Base-by-base conservation (phyloP, 106 monocot species). In the Allium cepa region DNA sequence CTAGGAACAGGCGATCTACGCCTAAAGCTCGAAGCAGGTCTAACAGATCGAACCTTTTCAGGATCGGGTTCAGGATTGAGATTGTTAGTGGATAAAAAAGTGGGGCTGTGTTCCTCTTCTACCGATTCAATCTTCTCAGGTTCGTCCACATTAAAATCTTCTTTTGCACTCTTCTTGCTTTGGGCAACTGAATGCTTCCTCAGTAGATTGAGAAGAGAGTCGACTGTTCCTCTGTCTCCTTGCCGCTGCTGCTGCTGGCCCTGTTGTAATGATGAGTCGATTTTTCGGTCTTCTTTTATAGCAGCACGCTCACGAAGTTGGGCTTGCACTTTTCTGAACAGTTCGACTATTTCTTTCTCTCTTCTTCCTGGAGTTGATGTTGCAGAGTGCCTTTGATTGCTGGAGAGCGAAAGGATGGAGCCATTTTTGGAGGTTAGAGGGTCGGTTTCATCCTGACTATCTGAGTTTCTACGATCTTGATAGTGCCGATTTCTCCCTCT, bases 341-440 rank as follows among this genome's bases (percentile, higher is more conserved):
- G 64, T 81, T 87, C 81, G 8, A 93, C 86, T 47, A 99, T 93
- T 59, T 93, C 92, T 73, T 87, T 87, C 73, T 92, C 89, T 68
- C 84, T 87, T 74, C 67, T 75, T 46, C 91, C 91, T 16, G 83
- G 90, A 73, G 79, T 68, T 46, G 94, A 75, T 72, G 87, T 82
- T 16, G 85, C 83, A 26, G 85, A 83, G 61, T 79, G 68, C 77
- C 87, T 88, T 16, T 74, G 75, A 58, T 80, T 80, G 50, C 78
- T 75, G 4, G 81, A 63, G 65, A 85, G 73, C 36, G 88, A 83
- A 64, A 76, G 73, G 15, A 81, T 17, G 18, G 92, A 74, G n/a
- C 91, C 91, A 72, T 96, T 91, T 69, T 96, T 79, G 7, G 90
- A 87, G 53, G 85, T 47, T 26, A 84, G 15, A 1, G 70, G 16